phyloP scores from a whole-genome alignment of 2,329 filamentous ascomycete species.

The Paraphaeosphaeria sporulosa region DNA sequence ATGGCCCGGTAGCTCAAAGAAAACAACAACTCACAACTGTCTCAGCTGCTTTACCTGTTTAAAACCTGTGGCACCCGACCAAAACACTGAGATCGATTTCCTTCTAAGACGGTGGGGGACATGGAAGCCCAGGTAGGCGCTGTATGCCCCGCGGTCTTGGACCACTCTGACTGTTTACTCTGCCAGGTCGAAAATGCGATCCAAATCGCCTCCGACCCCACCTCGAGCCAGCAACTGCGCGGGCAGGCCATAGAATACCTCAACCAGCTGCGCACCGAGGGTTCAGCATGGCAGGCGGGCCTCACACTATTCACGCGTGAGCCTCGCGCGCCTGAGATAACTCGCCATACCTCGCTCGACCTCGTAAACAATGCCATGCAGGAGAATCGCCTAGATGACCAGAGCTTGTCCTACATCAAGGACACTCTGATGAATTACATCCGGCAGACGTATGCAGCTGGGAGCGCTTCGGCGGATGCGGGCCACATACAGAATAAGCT shows the following conservation, averaged over 20 bases:
- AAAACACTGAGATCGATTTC: conserved; percentile 20
- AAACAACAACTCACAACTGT: conserved; percentile 24
- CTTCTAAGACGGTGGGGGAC: conserved; percentile 41
- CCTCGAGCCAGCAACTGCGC: conserved; percentile 72
- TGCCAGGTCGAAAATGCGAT: conserved; percentile 89
- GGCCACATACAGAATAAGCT: conserved; percentile 92
- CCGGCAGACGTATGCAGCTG: conserved; percentile 73
- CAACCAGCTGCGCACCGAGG: conserved; percentile 78
- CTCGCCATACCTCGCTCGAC: conserved; percentile 88
- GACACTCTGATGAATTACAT: conserved; percentile 84
- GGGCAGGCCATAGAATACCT: conserved; percentile 87
- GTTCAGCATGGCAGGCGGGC: conserved; percentile 90
- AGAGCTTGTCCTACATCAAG: conserved; percentile 78
- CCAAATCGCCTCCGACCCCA: conserved; percentile 87
- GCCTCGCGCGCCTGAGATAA: conserved; percentile 79
- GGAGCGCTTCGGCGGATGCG: conserved; percentile 70
- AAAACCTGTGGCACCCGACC: conserved; percentile 18
- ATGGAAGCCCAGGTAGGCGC: conserved; percentile 50
- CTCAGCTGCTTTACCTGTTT: conserved; percentile 30
- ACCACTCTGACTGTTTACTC: conserved; percentile 2
- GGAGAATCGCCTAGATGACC: conserved; percentile 75
- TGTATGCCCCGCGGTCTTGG: conserved; percentile 3
- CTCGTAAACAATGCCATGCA: conserved; percentile 92
- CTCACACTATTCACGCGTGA: conserved; percentile 82
- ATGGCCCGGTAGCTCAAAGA: conserved; percentile 46